Evolutionary conservation across 2,329 filamentous ascomycete species (phyloP).

Genomic region (Cordyceps cateniannulata): DNA sequence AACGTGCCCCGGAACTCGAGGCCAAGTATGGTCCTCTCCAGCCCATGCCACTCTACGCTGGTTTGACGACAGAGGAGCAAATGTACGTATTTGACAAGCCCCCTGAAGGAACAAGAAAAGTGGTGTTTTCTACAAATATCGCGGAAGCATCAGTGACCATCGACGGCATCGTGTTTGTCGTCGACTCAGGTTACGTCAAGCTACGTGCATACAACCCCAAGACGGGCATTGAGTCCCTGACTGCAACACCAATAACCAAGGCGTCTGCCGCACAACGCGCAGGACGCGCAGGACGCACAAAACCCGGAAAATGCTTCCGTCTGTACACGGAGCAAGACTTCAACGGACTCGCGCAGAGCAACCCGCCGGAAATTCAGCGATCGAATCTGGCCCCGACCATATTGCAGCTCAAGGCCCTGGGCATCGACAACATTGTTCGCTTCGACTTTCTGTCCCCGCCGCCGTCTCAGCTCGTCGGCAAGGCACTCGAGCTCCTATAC

Average conservation of each 20-base stretch:
- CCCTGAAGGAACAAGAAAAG: constrained; percentile 76
- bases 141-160: constrained; percentile 95
- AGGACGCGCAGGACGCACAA: constrained; percentile 82
- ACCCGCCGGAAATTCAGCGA: constrained; percentile 84
- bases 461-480: constrained; percentile 75
- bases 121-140: constrained; percentile 92
- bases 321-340: constrained; percentile 78
- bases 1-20: constrained; percentile 58
- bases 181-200: constrained; percentile 90
- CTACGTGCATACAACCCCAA: constrained; percentile 76
- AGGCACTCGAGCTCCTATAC: constrained; percentile 81
- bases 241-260: constrained; percentile 75
- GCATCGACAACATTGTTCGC: constrained; percentile 87
- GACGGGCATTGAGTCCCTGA: constrained; percentile 83
- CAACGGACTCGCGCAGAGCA: constrained; percentile 58
- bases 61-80: constrained; percentile 82
- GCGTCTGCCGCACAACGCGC: constrained; percentile 89
- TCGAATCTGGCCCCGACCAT: constrained; percentile 85
- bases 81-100: constrained; percentile 90
- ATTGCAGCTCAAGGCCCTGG: constrained; percentile 87
- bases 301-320: constrained; percentile 87
- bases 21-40: constrained; percentile 23
- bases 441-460: constrained; percentile 87
- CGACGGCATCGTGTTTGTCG: constrained; percentile 81
- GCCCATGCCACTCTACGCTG: constrained; percentile 75